These are phyloP conservation scores for Wallemia hederae DNA, from an alignment of 1,284 basidiomycete species.

Conservation along the genomic window DNA sequence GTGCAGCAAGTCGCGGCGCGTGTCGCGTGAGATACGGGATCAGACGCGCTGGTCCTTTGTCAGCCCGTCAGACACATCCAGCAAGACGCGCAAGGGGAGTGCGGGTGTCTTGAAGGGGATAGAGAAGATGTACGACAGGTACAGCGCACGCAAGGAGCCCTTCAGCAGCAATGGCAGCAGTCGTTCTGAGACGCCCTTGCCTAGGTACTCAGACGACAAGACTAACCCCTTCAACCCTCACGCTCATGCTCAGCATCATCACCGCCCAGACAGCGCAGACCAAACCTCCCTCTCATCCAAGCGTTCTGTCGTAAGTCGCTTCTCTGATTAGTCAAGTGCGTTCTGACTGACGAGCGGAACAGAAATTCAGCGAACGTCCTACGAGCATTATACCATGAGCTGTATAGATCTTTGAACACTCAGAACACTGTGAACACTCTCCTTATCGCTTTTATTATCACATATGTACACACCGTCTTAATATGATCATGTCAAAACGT, in stretches of 20 bases:
- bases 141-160: background rate
- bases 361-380: background rate
- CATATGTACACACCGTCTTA: too few species aligned
- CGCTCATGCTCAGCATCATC: too few species aligned
- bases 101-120: background rate
- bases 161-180: too few species aligned
- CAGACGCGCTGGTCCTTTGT: background rate
- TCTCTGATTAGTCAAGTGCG: background rate
- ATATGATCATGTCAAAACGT: too few species aligned
- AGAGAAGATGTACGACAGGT: background rate
- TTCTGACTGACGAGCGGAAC: background rate
- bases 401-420: too few species aligned
- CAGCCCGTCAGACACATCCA: background rate
- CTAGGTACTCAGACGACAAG: background rate
- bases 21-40: background rate
- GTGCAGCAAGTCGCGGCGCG: background rate
- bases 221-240: background rate
- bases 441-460: too few species aligned
- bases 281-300: background rate
- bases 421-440: too few species aligned
- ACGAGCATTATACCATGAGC: background rate
- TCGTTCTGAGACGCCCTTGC: background rate
- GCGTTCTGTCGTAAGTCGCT: background rate
- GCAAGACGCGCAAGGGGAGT: background rate
- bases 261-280: background rate